phyloP scores from a whole-genome alignment of 2,329 filamentous ascomycete genomes.

The Fusarium palustre region DNA sequence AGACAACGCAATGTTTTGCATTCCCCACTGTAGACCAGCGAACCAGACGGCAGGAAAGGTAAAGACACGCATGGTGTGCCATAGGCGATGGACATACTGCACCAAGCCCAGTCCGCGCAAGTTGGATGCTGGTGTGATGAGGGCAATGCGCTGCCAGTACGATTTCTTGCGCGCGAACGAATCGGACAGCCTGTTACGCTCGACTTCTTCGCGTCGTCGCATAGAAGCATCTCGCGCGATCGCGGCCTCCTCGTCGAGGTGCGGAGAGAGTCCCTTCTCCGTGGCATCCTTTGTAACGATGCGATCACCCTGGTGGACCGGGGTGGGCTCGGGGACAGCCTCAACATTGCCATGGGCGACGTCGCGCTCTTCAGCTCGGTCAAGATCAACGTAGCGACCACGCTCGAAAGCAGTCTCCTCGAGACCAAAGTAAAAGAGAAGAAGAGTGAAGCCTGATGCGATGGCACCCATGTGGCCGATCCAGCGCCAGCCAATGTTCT shows the following conservation, averaged over 20 bases:
- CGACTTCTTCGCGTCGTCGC: conserved; percentile 26
- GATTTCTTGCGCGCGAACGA: conserved; percentile 55
- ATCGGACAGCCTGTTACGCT: conserved; percentile 40
- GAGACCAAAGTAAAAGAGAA: conserved; percentile 63
- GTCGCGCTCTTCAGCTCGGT: conserved; percentile 19
- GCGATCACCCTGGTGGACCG: background rate
- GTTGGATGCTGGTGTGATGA: conserved; percentile 68
- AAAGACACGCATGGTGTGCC: conserved; percentile 68
- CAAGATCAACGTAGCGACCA: conserved; percentile 51
- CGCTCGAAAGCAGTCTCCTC: conserved; percentile 66
- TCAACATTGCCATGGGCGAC: conserved; percentile 25
- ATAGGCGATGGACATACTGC: conserved; percentile 65
- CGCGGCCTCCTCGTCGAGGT: conserved; percentile 22
- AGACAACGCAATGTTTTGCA: conserved; percentile 69
- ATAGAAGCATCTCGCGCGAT: conserved; percentile 27
- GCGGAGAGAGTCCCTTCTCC: conserved; percentile 19
- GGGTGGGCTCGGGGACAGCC: conserved; percentile 20
- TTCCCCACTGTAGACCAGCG: conserved; percentile 69
- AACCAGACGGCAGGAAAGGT: conserved; percentile 68
- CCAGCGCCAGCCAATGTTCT: conserved; percentile 65
- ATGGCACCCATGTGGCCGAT: conserved; percentile 64
- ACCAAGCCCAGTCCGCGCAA: conserved; percentile 64
- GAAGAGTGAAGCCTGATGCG: conserved; percentile 59
- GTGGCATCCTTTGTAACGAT: background rate
- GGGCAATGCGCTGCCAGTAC: conserved; percentile 66